A percentile compares a stretch with the other conserved stretches of the same genome.
Evolutionary conservation across 2,329 filamentous ascomycete genomes (phyloP).

Genomic region (Arthroderma uncinatum): DNA sequence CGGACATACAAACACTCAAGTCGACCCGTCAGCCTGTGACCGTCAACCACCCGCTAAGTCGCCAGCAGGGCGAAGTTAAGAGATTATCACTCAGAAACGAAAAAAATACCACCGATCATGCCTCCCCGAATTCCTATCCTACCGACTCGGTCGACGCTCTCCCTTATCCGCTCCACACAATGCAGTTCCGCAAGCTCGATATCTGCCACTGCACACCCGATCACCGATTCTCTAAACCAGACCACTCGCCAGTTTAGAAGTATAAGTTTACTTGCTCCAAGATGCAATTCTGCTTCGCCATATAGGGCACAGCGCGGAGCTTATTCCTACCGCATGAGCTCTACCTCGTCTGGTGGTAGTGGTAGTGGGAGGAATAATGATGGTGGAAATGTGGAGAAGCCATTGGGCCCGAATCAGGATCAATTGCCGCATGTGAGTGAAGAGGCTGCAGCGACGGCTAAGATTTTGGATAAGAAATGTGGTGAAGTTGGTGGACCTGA

Average conservation of each 20-base stretch:
- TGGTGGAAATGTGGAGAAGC: constrained; percentile 19
- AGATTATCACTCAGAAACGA: not conserved
- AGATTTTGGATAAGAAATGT: constrained; percentile 41
- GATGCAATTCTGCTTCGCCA: not conserved
- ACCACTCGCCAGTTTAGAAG: not conserved
- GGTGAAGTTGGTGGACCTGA: constrained; percentile 45
- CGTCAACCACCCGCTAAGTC: not conserved
- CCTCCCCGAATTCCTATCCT: constrained; percentile 10
- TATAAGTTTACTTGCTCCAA: not conserved
- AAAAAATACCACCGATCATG: constrained; percentile 6
- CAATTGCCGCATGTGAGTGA: constrained; percentile 51
- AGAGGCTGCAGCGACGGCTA: constrained; percentile 50
- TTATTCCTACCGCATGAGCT: constrained; percentile 26
- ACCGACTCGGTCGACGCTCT: constrained; percentile 1
- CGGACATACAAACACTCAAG: not conserved
- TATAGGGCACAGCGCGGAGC: not conserved
- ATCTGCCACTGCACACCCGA: not conserved
- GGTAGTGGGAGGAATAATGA: constrained; percentile 20
- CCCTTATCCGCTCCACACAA: constrained; percentile 8
- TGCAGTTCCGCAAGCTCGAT: constrained; percentile 1
- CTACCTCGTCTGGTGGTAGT: constrained; percentile 20
- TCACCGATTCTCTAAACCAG: not conserved
- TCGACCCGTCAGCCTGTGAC: not conserved
- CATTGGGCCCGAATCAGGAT: constrained; percentile 41
- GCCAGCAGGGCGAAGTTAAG: not conserved